phyloP scores from a whole-genome alignment of 2,329 filamentous ascomycete genomes.

The Cytospora chrysosperma region DNA sequence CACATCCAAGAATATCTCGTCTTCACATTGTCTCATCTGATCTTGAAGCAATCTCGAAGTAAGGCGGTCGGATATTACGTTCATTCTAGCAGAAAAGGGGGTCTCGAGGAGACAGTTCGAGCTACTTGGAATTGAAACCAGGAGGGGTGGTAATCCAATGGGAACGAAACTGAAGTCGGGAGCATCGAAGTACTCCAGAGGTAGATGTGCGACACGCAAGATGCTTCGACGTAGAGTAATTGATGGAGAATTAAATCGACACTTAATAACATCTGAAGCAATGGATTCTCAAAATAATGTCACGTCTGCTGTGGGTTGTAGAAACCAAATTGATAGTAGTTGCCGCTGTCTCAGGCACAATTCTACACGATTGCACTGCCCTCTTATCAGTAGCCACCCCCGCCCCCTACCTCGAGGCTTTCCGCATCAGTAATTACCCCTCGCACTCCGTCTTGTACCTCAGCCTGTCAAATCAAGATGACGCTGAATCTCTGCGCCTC shows the following conservation, averaged over 20 bases:
- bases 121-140: background rate
- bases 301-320: background rate
- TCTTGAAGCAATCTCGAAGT: constrained; percentile 1
- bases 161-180: background rate
- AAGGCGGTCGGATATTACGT: background rate
- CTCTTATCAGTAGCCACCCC: background rate
- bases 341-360: background rate
- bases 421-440: background rate
- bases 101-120: background rate
- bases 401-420: background rate
- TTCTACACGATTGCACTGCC: background rate
- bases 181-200: too few relatives aligned
- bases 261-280: background rate
- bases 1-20: constrained; percentile 6
- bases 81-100: background rate
- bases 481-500: background rate
- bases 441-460: background rate
- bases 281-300: background rate
- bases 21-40: constrained; percentile 3
- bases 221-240: background rate
- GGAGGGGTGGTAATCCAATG: background rate
- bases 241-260: background rate
- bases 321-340: background rate
- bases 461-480: background rate
- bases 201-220: background rate